Percentiles rank a stretch among this genome's conserved stretches.
Conservation (phyloP, 1,284 basidiomycete genomes). For the Malassezia yamatoensis region DNA sequence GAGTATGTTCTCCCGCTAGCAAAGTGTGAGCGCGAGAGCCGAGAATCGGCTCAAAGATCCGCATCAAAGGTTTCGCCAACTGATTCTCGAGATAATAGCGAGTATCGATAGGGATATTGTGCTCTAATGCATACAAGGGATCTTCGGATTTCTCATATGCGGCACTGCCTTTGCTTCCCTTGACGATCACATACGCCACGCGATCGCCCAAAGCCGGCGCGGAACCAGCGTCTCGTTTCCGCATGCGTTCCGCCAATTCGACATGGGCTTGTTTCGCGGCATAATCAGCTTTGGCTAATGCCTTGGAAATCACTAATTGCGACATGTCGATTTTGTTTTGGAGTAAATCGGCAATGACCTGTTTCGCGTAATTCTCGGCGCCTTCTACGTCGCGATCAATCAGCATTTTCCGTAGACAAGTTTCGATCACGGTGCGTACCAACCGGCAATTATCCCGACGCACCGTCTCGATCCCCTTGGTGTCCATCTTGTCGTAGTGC, state of each 20-base stretch:
- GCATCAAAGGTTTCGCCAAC: constrained; percentile 44
- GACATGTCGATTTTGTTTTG: constrained; percentile 49
- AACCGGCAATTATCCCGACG: constrained; percentile 47
- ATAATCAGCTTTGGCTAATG: constrained; percentile 44
- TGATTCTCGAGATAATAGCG: constrained; percentile 48
- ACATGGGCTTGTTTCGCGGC: constrained; percentile 47
- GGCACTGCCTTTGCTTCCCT: constrained; percentile 43
- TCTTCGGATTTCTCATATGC: constrained; percentile 47
- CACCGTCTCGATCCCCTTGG: constrained; percentile 48
- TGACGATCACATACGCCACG: constrained; percentile 47
- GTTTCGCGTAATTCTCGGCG: constrained; percentile 45
- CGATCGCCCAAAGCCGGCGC: constrained; percentile 46
- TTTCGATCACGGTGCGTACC: constrained; percentile 48
- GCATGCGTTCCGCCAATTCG: constrained; percentile 46
- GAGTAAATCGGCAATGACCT: constrained; percentile 44
- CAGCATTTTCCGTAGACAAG: constrained; percentile 46
- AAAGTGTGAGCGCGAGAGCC: constrained; percentile 33
- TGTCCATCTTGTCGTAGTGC: constrained; percentile 48
- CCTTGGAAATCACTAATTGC: constrained; percentile 47
- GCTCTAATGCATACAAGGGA: constrained; percentile 46
- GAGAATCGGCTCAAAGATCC: constrained; percentile 48
- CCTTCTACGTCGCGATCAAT: constrained; percentile 47
- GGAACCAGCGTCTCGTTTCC: constrained; percentile 45
- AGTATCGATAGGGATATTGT: constrained; percentile 48
- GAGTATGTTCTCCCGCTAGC: constrained; percentile 44